Base-by-base conservation (phyloP, 1,139 yeast species). In the Candida sanyaensis region DNA sequence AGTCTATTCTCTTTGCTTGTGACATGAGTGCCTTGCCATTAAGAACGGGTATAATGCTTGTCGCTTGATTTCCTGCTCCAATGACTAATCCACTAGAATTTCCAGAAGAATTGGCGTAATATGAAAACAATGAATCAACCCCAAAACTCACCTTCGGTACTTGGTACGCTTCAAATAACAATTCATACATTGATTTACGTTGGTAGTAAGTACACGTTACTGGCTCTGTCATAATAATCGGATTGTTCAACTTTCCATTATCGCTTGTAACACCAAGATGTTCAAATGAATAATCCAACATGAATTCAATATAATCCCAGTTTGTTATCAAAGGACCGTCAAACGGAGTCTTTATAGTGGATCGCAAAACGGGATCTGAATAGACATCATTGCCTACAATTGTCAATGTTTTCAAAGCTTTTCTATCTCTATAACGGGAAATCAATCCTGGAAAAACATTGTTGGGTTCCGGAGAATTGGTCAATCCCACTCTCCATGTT, bases 301-400 rank as follows among this genome's bases (percentile, higher is more conserved):
- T 80, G 48, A 77, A 79, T 63, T 95, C 99, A 7, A 87, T 79
- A 49, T 86, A 81, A 50, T 95, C 99, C 98, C 99, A 95, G 64
- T 92, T 93, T 28, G 96, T 84, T 33, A 93, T 73, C 56, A 90
- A 69, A 3, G 90, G 80, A 0, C 96, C 97, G 65, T 95, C 99
- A 62, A 80, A 93, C 0, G 97, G 97, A 3, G 88, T 75, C 58
- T 82, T 84, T 42, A 89, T 79, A 43, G 86, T 84, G 27, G 88
- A 77, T 53, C 85, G 79, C 41, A 88, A 78, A 6, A 86, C 70
- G 6, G 84, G 78, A 59, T 92, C 98, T 29, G 88, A 63, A 60
- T 77, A 82, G 9, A 85, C 83, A 63, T 92, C 98, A 57, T 87
- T 81, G 1, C 99, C 99, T 4, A 90, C 84, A 50, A 89, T 75